Percentiles rank a stretch among this genome's conserved stretches.
phyloP scores from a whole-genome alignment of 371 early-diverging fungal genomes.

The Mucor saturninus region DNA sequence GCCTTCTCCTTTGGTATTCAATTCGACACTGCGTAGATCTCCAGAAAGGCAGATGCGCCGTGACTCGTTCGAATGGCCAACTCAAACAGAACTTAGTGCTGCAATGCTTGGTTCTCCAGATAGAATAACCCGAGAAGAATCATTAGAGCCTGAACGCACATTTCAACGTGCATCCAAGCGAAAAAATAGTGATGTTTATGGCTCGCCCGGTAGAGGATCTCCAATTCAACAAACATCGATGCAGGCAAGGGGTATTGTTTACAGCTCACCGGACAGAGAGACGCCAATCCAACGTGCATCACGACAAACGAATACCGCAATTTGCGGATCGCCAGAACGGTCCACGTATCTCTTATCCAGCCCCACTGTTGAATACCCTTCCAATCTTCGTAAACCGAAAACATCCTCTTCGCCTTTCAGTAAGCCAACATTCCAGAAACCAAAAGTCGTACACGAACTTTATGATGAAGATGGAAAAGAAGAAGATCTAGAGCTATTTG shows the following conservation, averaged over 20 bases:
- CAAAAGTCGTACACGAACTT: not conserved
- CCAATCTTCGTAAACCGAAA: not conserved
- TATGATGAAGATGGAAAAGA: not conserved
- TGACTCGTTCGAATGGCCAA: too few species aligned
- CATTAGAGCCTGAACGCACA: too few species aligned
- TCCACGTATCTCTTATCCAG: not conserved
- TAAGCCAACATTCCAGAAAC: not conserved
- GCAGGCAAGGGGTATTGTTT: not conserved
- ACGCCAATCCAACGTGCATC: not conserved
- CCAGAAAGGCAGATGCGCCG: too few species aligned
- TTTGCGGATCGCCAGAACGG: not conserved
- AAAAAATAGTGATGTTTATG: too few species aligned
- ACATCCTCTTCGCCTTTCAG: not conserved
- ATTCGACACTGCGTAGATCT: too few species aligned
- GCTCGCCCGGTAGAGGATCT: too few species aligned
- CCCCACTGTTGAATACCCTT: not conserved
- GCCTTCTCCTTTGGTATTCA: not conserved
- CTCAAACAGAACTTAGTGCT: too few species aligned
- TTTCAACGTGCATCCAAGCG: too few species aligned
- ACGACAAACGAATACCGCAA: too few species aligned
- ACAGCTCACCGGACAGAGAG: not conserved
- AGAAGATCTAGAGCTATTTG: not conserved
- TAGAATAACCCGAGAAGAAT: too few species aligned
- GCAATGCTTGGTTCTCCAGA: too few species aligned
- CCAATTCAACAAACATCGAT: not conserved